Evolutionary conservation across 1,284 basidiomycete genomes (phyloP).

Genomic region (Inonotus obliquus): DNA sequence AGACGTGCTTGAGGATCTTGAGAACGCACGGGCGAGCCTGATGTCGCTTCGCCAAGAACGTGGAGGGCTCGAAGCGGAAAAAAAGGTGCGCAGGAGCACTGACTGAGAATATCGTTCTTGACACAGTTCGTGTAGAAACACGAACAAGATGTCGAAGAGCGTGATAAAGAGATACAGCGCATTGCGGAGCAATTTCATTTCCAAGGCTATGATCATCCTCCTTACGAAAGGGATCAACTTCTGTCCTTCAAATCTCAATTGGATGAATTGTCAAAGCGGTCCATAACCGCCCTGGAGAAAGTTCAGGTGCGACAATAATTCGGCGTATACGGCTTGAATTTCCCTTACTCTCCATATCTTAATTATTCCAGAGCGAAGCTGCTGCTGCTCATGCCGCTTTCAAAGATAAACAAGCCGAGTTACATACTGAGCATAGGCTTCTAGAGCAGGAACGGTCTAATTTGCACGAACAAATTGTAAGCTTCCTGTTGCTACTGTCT

Average conservation of each 20-base stretch:
- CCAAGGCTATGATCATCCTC: slow-evolving; percentile 65
- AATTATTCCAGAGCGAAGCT: slow-evolving; percentile 44
- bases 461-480: slow-evolving; percentile 60
- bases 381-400: slow-evolving; percentile 54
- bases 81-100: slow-evolving; percentile 42
- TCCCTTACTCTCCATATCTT: slow-evolving; percentile 1
- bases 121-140: slow-evolving; percentile 42
- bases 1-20: slow-evolving; percentile 61
- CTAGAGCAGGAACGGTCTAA: slow-evolving; percentile 48
- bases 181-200: slow-evolving; percentile 68
- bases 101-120: background rate
- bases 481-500: slow-evolving; percentile 20
- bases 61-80: slow-evolving; percentile 60
- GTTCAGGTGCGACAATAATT: slow-evolving; percentile 45
- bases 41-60: slow-evolving; percentile 53
- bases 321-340: slow-evolving; percentile 5
- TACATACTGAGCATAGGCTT: slow-evolving; percentile 50
- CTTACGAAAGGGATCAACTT: slow-evolving; percentile 63
- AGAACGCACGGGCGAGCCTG: slow-evolving; percentile 48
- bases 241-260: slow-evolving; percentile 64
- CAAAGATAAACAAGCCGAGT: slow-evolving; percentile 44
- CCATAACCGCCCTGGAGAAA: slow-evolving; percentile 51
- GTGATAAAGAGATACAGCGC: slow-evolving; percentile 72
- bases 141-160: slow-evolving; percentile 63
- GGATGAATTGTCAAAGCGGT: slow-evolving; percentile 51